A percentile compares a stretch with the other conserved stretches of the same genome.
phyloP scores from a whole-genome alignment of 129 eudicot species.

The Saussurea involucrata region DNA sequence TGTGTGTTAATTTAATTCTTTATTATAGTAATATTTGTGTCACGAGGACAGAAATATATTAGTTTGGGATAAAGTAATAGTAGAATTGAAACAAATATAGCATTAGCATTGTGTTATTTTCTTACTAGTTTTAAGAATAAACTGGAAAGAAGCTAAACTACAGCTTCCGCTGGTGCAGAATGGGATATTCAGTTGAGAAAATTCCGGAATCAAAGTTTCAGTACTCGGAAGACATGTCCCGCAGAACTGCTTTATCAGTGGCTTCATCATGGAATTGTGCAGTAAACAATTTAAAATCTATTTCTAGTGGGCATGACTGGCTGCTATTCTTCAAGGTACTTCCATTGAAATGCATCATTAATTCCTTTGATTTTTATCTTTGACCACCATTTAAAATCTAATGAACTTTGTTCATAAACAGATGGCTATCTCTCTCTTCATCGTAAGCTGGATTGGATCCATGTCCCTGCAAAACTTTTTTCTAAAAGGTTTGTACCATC shows the following conservation, averaged over 20 bases:
- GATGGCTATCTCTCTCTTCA: constrained; percentile 26
- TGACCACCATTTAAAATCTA: background rate
- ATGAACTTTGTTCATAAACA: constrained; percentile 4
- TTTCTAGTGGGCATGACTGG: constrained; percentile 66
- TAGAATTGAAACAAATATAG: background rate
- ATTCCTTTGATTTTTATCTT: background rate
- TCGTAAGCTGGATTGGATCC: constrained; percentile 33
- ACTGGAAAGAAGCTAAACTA: background rate
- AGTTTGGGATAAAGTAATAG: background rate
- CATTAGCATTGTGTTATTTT: background rate
- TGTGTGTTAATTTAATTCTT: background rate
- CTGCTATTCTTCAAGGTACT: constrained; percentile 55
- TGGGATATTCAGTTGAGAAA: constrained; percentile 63
- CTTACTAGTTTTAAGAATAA: background rate
- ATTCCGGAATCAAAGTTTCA: constrained; percentile 66
- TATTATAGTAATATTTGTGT: background rate
- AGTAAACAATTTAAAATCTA: constrained; percentile 47
- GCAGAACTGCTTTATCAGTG: constrained; percentile 47
- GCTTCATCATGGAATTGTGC: constrained; percentile 62
- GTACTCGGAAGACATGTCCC: constrained; percentile 59
- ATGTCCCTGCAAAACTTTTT: constrained; percentile 36
- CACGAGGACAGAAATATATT: background rate
- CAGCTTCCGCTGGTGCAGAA: constrained; percentile 35
- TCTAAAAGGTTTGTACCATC: constrained; percentile 18
- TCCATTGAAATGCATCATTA: background rate